phyloP scores from a whole-genome alignment of 2,329 filamentous ascomycete genomes.

The Domatiomyces globalis region DNA sequence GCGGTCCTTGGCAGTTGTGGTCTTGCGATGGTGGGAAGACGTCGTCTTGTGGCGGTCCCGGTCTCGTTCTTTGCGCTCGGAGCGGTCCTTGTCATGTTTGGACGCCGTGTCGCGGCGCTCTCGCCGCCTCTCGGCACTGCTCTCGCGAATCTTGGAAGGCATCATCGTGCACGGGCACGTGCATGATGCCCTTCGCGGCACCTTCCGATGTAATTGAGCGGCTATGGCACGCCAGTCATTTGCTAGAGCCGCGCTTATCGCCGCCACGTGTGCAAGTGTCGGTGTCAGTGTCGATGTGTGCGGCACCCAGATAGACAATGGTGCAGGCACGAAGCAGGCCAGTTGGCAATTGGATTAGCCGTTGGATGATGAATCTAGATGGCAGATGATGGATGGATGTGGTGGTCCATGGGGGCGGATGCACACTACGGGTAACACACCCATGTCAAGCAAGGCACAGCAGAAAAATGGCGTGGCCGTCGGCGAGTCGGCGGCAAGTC shows the following conservation, averaged over 20 bases:
- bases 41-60: not conserved
- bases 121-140: slow-evolving; percentile 13
- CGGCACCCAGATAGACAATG: not conserved
- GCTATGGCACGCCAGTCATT: not conserved
- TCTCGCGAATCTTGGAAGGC: slow-evolving; percentile 17
- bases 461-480: not conserved
- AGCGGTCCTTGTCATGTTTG: slow-evolving; percentile 11
- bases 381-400: not conserved
- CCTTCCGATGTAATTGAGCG: not conserved
- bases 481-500: too few species aligned
- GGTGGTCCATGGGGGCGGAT: not conserved
- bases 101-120: slow-evolving; percentile 12
- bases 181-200: slow-evolving; percentile 11
- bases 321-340: not conserved
- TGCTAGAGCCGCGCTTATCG: not conserved
- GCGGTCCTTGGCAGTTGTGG: too few species aligned
- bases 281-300: not conserved
- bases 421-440: too few species aligned
- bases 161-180: slow-evolving; percentile 10
- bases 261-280: not conserved
- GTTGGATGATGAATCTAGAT: not conserved
- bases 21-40: not conserved
- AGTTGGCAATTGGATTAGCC: not conserved
- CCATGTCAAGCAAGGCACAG: not conserved
- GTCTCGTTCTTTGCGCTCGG: slow-evolving; percentile 9